Base-by-base conservation (phyloP, 2,329 filamentous ascomycete species). In the Trichoderma endophyticum region DNA sequence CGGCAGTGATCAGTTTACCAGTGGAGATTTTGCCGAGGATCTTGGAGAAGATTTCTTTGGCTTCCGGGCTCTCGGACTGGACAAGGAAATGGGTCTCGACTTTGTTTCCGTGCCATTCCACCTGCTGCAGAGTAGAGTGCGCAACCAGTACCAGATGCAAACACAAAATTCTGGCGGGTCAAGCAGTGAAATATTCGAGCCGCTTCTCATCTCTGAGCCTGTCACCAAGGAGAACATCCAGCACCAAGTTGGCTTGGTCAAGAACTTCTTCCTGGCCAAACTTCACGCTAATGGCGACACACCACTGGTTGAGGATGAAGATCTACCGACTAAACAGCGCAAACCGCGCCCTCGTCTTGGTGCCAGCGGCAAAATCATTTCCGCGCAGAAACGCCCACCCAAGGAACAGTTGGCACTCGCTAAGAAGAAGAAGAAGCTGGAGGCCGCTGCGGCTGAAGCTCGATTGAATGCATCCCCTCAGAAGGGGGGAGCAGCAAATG, bases 31-130 rank as follows among this genome's bases (percentile, higher is more conserved):
- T 80, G 96, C 96, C 0, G 96, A 98, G 80, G 96, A 99, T 77
- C 92, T 99, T 14, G 95, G 95, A 73, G 96, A 99, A 84, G 96
- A 99, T 83, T 99, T 98, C 88, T 99, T 99, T 78, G 96, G 96
- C 32, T 98, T 99, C 88, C 95, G 94, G 79, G 95, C 97, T 73
- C 89, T 99, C 60, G 96, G 96, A 57, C 87, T 99, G 72, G 94
- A 97, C 78, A 92, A 91, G 76, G 96, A 99, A 80, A 92, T 98
- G 79, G 95, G 95, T 21, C 87, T 96, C 73, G 91, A 95, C 36
- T 92, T 92, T 75, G 89, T 98, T 73, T 95, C 93, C 68, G 96
- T 99, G 43, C 96, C 97, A 28, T 87, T 99, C 72, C 96, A 99
- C 83, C 89, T 99, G 24, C 88, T 99, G 32, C 96, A 98, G 80